Conservation (phyloP, 2,329 filamentous ascomycete species). For the Myriosclerotinia curreyana region DNA sequence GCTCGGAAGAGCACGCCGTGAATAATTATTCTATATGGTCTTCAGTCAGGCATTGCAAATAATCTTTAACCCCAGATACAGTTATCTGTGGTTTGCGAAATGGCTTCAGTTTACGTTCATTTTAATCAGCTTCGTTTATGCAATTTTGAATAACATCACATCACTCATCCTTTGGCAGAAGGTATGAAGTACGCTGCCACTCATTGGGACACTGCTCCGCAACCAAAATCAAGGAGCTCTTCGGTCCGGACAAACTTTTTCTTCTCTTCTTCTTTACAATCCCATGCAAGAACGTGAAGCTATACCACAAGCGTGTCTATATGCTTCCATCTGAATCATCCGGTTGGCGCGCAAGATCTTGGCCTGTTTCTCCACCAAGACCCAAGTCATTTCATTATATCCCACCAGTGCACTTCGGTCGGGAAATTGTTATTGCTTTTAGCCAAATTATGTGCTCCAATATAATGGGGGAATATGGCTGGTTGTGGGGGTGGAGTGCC, state of each 20-base stretch:
- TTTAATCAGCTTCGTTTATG: not conserved
- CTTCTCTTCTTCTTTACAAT: not conserved
- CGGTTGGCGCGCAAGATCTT: constrained; percentile 20
- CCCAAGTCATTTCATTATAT: not conserved
- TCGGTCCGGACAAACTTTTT: constrained; percentile 14
- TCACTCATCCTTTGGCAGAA: not conserved
- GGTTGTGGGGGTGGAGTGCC: not conserved
- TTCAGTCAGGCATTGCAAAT: not conserved
- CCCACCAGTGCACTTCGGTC: not conserved
- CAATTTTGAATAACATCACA: not conserved
- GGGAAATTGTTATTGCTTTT: constrained; percentile 13
- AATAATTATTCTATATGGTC: not conserved
- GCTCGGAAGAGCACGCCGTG: not conserved
- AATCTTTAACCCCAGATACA: not conserved
- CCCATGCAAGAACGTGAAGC: not conserved
- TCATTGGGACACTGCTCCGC: not conserved
- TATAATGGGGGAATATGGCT: not conserved
- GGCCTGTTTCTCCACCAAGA: constrained; percentile 8
- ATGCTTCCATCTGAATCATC: constrained; percentile 10
- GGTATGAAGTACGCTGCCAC: not conserved
- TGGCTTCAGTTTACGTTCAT: not conserved
- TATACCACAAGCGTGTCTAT: constrained; percentile 12
- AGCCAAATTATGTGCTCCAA: constrained; percentile 13
- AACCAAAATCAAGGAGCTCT: not conserved
- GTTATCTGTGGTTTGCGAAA: not conserved